Percentiles rank a stretch among this genome's conserved stretches.
These are phyloP conservation scores for Sporothrix mexicana DNA, from an alignment of 2,329 filamentous ascomycete species.

Conservation along the genomic window DNA sequence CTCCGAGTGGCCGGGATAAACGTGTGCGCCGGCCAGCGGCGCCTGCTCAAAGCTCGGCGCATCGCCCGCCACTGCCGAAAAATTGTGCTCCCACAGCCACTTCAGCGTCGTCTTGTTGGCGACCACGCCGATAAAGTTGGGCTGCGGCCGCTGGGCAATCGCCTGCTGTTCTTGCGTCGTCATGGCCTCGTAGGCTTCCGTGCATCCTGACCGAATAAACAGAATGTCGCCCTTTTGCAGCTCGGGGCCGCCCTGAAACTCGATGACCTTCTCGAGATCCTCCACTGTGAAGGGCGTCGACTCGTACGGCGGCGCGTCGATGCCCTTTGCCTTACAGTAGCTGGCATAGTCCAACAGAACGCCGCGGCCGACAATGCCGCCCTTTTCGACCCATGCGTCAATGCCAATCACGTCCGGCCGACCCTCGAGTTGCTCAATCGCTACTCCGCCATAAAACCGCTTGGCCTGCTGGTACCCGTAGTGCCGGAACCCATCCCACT, in stretches of 20 bases:
- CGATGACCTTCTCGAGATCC: constrained; percentile 45
- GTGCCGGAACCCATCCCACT: constrained; percentile 58
- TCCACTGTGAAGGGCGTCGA: constrained; percentile 39
- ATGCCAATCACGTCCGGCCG: constrained; percentile 31
- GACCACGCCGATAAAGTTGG: constrained; percentile 49
- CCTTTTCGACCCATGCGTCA: constrained; percentile 41
- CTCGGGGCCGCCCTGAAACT: constrained; percentile 43
- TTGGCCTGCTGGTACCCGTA: constrained; percentile 37
- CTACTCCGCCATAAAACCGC: constrained; percentile 35
- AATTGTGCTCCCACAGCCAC: constrained; percentile 55
- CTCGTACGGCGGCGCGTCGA: constrained; percentile 32
- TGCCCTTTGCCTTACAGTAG: constrained; percentile 33
- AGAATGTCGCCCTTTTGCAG: constrained; percentile 49
- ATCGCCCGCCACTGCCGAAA: constrained; percentile 53
- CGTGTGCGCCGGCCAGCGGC: constrained; percentile 42
- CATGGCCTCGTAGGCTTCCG: constrained; percentile 43
- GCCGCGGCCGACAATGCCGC: constrained; percentile 56
- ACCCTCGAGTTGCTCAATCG: constrained; percentile 32
- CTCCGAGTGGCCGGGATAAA: constrained; percentile 19
- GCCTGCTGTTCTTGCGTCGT: constrained; percentile 40
- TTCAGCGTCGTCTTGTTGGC: constrained; percentile 44
- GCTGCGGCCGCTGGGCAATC: constrained; percentile 42
- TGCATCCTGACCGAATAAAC: constrained; percentile 48
- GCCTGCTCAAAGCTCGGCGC: constrained; percentile 52
- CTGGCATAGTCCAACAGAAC: constrained; percentile 52